Percentiles rank a stretch among this genome's conserved stretches.
phyloP scores from a whole-genome alignment of 2,329 filamentous ascomycete genomes.

The Fusarium sp. region DNA sequence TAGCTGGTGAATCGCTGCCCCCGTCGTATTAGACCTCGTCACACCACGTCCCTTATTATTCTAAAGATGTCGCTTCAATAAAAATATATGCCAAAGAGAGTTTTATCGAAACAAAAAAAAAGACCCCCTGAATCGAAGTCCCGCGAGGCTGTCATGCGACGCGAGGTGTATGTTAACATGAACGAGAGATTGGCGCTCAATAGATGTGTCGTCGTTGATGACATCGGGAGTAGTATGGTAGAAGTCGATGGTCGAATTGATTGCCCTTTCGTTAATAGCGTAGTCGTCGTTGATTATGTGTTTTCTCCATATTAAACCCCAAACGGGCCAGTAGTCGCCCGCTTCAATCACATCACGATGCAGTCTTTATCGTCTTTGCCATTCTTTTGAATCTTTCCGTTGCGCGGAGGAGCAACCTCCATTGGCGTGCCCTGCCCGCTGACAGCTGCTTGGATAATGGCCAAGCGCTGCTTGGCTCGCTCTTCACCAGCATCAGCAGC shows the following conservation, averaged over 20 bases:
- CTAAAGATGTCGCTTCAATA: constrained; percentile 22
- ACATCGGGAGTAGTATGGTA: background rate
- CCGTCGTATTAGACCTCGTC: constrained; percentile 21
- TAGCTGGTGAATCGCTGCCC: background rate
- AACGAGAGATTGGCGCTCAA: constrained; percentile 28
- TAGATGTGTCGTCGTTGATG: constrained; percentile 9
- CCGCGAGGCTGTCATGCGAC: constrained; percentile 22
- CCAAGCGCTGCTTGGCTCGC: constrained; percentile 85
- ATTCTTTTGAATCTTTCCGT: constrained; percentile 64
- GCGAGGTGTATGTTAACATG: constrained; percentile 37
- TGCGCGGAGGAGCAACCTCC: constrained; percentile 66
- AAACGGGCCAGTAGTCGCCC: constrained; percentile 7
- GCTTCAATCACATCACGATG: constrained; percentile 63
- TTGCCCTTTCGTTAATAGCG: constrained; percentile 3
- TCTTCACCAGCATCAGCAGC: constrained; percentile 93
- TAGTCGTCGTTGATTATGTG: constrained; percentile 42
- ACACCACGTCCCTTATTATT: constrained; percentile 17
- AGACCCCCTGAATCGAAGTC: constrained; percentile 29
- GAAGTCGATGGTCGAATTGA: constrained; percentile 13
- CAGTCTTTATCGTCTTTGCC: constrained; percentile 67
- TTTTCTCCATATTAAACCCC: constrained; percentile 28
- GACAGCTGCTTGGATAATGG: constrained; percentile 87
- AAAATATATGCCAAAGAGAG: constrained; percentile 20
- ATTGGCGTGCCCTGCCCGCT: constrained; percentile 66
- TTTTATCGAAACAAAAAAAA: constrained; percentile 23